phyloP scores from a whole-genome alignment of 495 filamentous ascomycete genomes.

The Bathelium albidoporum region DNA sequence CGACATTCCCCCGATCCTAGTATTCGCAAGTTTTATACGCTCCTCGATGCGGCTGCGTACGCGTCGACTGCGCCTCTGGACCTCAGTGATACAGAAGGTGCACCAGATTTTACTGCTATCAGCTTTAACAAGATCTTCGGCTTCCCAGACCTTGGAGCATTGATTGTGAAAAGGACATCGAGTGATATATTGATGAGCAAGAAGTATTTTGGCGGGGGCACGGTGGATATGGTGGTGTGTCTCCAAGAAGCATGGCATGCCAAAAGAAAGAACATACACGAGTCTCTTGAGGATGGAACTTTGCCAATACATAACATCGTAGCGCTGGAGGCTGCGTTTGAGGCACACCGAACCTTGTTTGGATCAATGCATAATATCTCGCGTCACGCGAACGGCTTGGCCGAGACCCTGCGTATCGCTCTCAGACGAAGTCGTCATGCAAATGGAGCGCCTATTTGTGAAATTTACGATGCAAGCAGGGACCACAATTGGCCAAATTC shows the following conservation, averaged over 20 bases:
- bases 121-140: conserved; percentile 81
- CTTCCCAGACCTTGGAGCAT: conserved; percentile 63
- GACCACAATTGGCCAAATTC: conserved; percentile 27
- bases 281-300: conserved; percentile 80
- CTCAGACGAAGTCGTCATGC: conserved; percentile 52
- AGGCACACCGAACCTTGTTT: conserved; percentile 58
- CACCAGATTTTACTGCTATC: conserved; percentile 62
- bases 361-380: conserved; percentile 59
- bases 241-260: conserved; percentile 53
- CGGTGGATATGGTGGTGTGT: conserved; percentile 57
- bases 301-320: conserved; percentile 81
- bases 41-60: conserved; percentile 64
- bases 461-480: conserved; percentile 44
- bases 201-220: conserved; percentile 69
- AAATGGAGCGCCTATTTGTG: conserved; percentile 57
- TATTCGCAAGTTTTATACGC: conserved; percentile 37
- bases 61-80: conserved; percentile 56
- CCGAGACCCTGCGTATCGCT: conserved; percentile 45
- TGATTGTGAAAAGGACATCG: conserved; percentile 55
- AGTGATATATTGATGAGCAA: conserved; percentile 51
- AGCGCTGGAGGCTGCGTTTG: conserved; percentile 63
- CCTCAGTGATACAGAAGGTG: conserved; percentile 46
- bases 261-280: conserved; percentile 42
- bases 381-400: conserved; percentile 63
- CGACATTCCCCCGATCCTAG: not conserved